phyloP scores from a whole-genome alignment of 306 rosid genomes.

The Mucuna pruriens region DNA sequence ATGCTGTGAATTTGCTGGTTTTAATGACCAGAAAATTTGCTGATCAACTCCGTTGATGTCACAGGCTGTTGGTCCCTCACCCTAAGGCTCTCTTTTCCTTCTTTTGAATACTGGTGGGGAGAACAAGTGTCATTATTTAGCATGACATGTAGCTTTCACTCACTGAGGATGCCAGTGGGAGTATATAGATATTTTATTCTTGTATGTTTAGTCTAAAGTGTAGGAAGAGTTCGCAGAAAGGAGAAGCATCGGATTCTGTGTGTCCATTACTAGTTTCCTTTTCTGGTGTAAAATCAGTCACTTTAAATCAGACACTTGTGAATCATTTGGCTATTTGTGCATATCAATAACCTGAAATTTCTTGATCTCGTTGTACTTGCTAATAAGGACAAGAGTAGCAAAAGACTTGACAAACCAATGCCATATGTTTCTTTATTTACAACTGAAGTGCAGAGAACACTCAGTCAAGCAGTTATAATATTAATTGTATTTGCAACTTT shows the following conservation, averaged over 20 bases:
- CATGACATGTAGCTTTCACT: conserved; percentile 18
- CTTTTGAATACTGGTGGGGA: conserved; percentile 18
- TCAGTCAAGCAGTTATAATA: conserved; percentile 1
- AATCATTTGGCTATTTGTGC: conserved; percentile 23
- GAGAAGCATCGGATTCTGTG: conserved; percentile 31
- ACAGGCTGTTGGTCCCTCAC: conserved; percentile 19
- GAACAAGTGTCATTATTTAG: conserved; percentile 11
- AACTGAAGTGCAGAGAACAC: conserved; percentile 23
- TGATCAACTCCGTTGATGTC: background rate
- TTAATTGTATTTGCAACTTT: conserved; percentile 29
- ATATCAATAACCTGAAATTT: conserved; percentile 21
- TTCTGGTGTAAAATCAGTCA: conserved; percentile 16
- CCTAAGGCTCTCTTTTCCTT: background rate
- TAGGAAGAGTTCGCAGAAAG: conserved; percentile 23
- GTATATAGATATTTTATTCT: conserved; percentile 14
- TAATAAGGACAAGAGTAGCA: conserved; percentile 26
- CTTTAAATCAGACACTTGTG: conserved; percentile 10
- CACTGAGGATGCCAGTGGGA: conserved; percentile 16
- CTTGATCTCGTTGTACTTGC: conserved; percentile 35
- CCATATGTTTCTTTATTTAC: conserved; percentile 28
- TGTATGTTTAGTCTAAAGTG: conserved; percentile 10
- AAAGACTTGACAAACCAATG: conserved; percentile 27
- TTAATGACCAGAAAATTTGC: background rate
- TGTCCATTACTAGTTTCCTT: conserved; percentile 31
- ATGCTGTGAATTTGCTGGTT: background rate